Percentiles rank a stretch among this genome's conserved stretches.
Conservation (phyloP, 2,329 filamentous ascomycete genomes). For the Phialocephala subalpina region DNA sequence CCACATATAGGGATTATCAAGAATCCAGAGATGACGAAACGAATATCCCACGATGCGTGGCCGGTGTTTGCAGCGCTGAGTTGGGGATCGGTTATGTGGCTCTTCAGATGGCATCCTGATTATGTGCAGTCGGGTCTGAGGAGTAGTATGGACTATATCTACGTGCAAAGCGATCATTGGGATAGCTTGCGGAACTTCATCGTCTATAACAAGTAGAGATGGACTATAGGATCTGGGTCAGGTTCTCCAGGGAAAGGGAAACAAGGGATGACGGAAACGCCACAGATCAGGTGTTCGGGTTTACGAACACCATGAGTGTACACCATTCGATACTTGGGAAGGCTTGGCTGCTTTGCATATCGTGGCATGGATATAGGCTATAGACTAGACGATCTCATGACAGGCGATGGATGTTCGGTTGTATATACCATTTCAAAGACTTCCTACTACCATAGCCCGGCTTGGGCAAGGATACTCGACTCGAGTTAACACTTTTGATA, state of each 20-base stretch:
- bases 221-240: not conserved
- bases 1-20: constrained; percentile 59
- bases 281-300: not conserved
- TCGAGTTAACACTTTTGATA: not conserved
- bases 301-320: not conserved
- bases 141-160: constrained; percentile 98
- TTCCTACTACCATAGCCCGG: not conserved
- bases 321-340: not conserved
- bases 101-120: constrained; percentile 92
- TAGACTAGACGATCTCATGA: constrained; percentile 31
- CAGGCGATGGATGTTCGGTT: not conserved
- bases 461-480: not conserved
- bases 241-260: not conserved
- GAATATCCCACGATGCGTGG: constrained; percentile 80
- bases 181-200: constrained; percentile 84
- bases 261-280: not conserved
- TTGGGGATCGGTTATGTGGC: constrained; percentile 94
- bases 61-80: constrained; percentile 89
- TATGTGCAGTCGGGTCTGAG: constrained; percentile 89
- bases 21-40: constrained; percentile 51
- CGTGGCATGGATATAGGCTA: constrained; percentile 9
- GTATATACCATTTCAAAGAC: constrained; percentile 3
- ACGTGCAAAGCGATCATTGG: constrained; percentile 88
- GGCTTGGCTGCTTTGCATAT: constrained; percentile 21
- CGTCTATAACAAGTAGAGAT: constrained; percentile 76